These are phyloP conservation scores for Starmera quercuum DNA, from an alignment of 805 yeast genomes.

Conservation along the genomic window DNA sequence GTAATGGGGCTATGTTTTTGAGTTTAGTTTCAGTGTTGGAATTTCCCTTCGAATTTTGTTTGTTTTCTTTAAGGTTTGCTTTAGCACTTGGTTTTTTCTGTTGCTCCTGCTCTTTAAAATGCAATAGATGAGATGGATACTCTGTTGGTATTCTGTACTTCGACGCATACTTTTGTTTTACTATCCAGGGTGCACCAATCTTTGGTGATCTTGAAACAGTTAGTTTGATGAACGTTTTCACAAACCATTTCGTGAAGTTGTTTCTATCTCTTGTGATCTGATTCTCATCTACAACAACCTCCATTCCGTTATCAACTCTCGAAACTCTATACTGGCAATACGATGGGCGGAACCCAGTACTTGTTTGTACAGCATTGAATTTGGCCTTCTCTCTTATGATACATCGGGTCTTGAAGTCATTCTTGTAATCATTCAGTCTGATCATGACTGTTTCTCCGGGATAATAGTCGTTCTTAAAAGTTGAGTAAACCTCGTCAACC, in stretches of 20 bases:
- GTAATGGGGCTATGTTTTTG: background rate
- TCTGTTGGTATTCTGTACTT: slow-evolving; percentile 58
- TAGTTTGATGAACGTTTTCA: slow-evolving; percentile 82
- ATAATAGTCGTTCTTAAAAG: slow-evolving; percentile 75
- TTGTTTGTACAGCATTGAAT: slow-evolving; percentile 43
- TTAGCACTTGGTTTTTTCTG: background rate
- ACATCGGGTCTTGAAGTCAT: slow-evolving; percentile 28
- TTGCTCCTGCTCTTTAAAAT: slow-evolving; percentile 13
- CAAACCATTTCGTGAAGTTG: slow-evolving; percentile 81
- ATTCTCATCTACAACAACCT: slow-evolving; percentile 63
- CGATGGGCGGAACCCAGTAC: slow-evolving; percentile 37
- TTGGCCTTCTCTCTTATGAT: slow-evolving; percentile 81
- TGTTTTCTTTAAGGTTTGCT: background rate
- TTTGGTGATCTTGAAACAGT: slow-evolving; percentile 58
- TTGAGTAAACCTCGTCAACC: slow-evolving; percentile 78
- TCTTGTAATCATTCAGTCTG: slow-evolving; percentile 24
- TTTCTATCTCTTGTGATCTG: slow-evolving; percentile 79
- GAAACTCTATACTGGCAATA: slow-evolving; percentile 67
- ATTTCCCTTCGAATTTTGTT: background rate
- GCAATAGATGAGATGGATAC: slow-evolving; percentile 45
- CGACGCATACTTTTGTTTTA: slow-evolving; percentile 66
- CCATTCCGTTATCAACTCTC: slow-evolving; percentile 42
- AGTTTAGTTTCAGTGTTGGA: background rate
- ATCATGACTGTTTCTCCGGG: slow-evolving; percentile 85
- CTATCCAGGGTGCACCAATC: slow-evolving; percentile 95